Conservation (phyloP, 768 basidiomycete genomes). For the Auriculariales sp. region DNA sequence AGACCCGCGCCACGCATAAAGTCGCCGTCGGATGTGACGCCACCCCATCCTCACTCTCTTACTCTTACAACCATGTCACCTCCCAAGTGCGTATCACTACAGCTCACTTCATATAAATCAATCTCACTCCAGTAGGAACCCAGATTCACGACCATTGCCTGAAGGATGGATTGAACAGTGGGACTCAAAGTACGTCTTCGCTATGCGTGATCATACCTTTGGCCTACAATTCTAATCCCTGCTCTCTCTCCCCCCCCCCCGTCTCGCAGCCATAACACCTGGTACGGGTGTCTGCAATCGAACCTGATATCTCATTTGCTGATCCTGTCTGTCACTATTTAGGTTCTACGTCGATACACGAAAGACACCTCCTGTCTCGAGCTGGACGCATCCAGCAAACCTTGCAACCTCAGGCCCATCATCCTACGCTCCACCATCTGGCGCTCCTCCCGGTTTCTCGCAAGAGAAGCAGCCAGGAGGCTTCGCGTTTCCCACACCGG, state of each 20-base stretch:
- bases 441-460: conserved; percentile 14
- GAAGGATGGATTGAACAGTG: conserved; percentile 56
- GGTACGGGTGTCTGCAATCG: conserved; percentile 25
- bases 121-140: too few relatives aligned
- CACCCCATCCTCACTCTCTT: too few relatives aligned
- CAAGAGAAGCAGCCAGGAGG: conserved; percentile 8
- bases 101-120: too few relatives aligned
- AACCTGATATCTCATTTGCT: background rate
- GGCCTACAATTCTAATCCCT: conserved; percentile 10
- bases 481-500: conserved; percentile 16
- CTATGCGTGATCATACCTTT: background rate
- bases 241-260: conserved; percentile 6
- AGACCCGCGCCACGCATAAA: too few relatives aligned
- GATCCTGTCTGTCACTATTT: background rate
- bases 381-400: conserved; percentile 61
- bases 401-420: too few relatives aligned
- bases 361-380: conserved; percentile 32
- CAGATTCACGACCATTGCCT: conserved; percentile 33
- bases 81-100: background rate
- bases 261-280: conserved; percentile 41
- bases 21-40: too few relatives aligned
- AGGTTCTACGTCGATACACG: conserved; percentile 72
- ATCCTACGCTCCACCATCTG: conserved; percentile 34
- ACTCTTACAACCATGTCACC: too few relatives aligned
- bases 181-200: conserved; percentile 42